phyloP scores from a whole-genome alignment of 139 green algal genomes.

The Ulvella scutata region DNA sequence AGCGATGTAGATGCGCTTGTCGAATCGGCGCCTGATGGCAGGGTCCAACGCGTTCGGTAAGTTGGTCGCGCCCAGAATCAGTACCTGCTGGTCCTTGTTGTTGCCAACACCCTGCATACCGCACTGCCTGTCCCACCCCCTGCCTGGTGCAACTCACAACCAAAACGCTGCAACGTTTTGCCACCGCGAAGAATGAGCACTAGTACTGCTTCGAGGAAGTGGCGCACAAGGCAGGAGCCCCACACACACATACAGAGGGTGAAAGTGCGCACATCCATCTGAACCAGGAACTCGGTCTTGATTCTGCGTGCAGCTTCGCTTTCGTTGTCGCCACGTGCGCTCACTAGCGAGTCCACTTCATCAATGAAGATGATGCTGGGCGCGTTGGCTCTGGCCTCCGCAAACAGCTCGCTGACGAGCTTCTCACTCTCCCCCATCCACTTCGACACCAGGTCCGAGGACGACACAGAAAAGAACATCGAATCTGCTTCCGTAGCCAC shows the following conservation, averaged over 20 bases:
- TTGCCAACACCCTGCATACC: slow-evolving; percentile 29
- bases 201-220: no score
- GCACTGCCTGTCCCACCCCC: no score
- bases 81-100: slow-evolving; percentile 40
- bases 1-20: slow-evolving; percentile 98
- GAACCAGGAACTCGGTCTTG: slow-evolving; percentile 98
- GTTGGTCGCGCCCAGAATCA: slow-evolving; percentile 95
- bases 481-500: slow-evolving; percentile 97
- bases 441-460: slow-evolving; percentile 70
- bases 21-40: slow-evolving; percentile 69
- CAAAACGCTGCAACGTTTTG: no score
- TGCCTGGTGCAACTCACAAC: no score
- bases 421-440: slow-evolving; percentile 96
- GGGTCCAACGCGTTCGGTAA: slow-evolving; percentile 91
- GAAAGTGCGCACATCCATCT: slow-evolving; percentile 58
- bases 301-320: slow-evolving; percentile 90
- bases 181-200: no score
- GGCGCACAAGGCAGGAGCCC: no score
- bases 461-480: slow-evolving; percentile 82
- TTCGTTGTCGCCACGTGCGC: slow-evolving; percentile 74
- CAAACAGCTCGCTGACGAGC: slow-evolving; percentile 89
- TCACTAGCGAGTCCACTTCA: slow-evolving; percentile 86
- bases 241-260: slow-evolving; percentile 1
- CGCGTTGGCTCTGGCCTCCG: slow-evolving; percentile 74
- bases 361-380: slow-evolving; percentile 99